A percentile compares a stretch with the other conserved stretches of the same genome.
Conservation (phyloP, 1,284 basidiomycete species). For the Rhodotorula sp. region DNA sequence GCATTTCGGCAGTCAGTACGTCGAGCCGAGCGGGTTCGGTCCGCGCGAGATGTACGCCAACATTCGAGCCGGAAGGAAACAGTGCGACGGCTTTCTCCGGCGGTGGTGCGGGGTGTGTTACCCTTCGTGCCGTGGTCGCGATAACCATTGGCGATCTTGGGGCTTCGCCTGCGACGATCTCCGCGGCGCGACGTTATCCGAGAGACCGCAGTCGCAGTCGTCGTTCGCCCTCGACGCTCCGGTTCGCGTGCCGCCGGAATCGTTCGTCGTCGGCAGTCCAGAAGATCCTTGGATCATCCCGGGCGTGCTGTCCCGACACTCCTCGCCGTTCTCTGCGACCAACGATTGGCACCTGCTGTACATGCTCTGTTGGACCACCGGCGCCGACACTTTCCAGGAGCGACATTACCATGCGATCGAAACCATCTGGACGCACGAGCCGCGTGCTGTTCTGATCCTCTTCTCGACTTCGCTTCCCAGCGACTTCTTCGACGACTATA, state of each 20-base stretch:
- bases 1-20: conserved; percentile 34
- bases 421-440: conserved; percentile 38
- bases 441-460: conserved; percentile 34
- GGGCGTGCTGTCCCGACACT: conserved; percentile 30
- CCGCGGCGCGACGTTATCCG: conserved; percentile 35
- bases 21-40: conserved; percentile 23
- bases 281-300: conserved; percentile 41
- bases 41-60: conserved; percentile 37
- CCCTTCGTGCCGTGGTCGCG: conserved; percentile 30
- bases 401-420: conserved; percentile 38
- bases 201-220: background rate
- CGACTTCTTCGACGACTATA: conserved; percentile 32
- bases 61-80: conserved; percentile 23
- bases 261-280: conserved; percentile 22
- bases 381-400: conserved; percentile 30
- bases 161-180: conserved; percentile 37
- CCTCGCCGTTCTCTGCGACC: conserved; percentile 19
- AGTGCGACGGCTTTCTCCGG: conserved; percentile 33
- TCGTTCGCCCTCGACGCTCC: conserved; percentile 12
- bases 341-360: conserved; percentile 40
- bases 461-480: conserved; percentile 30
- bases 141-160: conserved; percentile 31
- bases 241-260: conserved; percentile 15
- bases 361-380: conserved; percentile 32
- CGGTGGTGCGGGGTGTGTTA: conserved; percentile 40